Base-by-base conservation (phyloP, 768 basidiomycete genomes). In the Tricholomella constricta region DNA sequence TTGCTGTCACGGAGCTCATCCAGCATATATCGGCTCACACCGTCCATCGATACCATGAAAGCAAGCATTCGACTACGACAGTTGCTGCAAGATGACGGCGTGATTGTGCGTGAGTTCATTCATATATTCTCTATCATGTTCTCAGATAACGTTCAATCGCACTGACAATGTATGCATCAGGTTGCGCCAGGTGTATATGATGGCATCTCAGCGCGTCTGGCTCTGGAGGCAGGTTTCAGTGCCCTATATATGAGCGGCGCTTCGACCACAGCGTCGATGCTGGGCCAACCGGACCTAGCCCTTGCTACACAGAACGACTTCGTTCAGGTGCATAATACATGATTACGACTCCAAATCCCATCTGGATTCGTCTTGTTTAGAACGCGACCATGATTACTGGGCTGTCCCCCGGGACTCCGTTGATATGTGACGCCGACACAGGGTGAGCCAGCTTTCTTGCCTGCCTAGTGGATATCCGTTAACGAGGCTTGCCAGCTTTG, bases 361-460 rank as follows among this genome's bases (percentile, higher is more conserved):
- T n/a, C n/a, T n/a, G n/a, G n/a, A n/a, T n/a, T 19, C 22, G 26
- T 37, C n/a, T 23, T 50, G 6, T 23, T 3, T 48, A 65, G 60
- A 78, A 74, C 69, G 73, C 59, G 67, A 77, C 34, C 61, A 81
- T 80, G 78, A 75, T 81, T 53, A 75, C 76, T 56, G 72, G 76
- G 46, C 55, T 82, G 29, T 69, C 77, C 45, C 78, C 78, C 4
- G 68, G 71, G 3, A 64, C 72, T 11, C 79, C 80, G 19, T 66
- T 83, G 20, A 81, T 83, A 56, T 80, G 80, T 19, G 80, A 83
- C 45, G 81, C 81, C 8, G 81, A 83, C 56, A 83, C 81, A 23
- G 80, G 80, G 74, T 77, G 57, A 44, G 65, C 22, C 17, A 7
- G 38, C 9, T 26, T 12, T n/a, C 36, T 37, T 38, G 15, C 2